A percentile compares a stretch with the other conserved stretches of the same genome.
Conservation (phyloP, 441 rosid species). For the Adansonia gregorii region DNA sequence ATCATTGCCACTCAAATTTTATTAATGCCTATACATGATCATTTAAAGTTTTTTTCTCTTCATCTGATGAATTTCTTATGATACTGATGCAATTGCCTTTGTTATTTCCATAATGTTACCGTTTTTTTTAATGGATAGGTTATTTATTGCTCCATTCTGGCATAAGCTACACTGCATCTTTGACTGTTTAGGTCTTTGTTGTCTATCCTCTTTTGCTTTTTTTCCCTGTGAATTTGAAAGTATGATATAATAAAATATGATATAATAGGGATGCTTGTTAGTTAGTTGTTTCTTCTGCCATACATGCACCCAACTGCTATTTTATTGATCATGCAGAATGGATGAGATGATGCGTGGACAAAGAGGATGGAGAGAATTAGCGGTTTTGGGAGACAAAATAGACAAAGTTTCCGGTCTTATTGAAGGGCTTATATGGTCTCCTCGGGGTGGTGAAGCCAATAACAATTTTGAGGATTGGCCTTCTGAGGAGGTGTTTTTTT, state of each 20-base stretch:
- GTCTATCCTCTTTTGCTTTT: background rate
- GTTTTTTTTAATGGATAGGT: background rate
- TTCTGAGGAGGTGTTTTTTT: slow-evolving; percentile 54
- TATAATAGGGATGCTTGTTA: background rate
- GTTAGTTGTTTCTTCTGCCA: background rate
- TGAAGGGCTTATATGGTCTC: slow-evolving; percentile 76
- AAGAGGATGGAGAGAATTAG: slow-evolving; percentile 78
- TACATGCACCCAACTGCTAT: slow-evolving; percentile 19
- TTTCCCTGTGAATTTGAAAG: background rate
- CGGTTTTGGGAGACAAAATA: slow-evolving; percentile 61
- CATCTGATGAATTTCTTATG: background rate
- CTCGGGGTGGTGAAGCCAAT: slow-evolving; percentile 50
- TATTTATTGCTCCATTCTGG: slow-evolving; percentile 20
- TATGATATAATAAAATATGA: background rate
- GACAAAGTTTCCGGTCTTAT: slow-evolving; percentile 63
- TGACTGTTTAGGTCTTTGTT: background rate
- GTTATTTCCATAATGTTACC: background rate
- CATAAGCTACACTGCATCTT: background rate
- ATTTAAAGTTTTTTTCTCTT: background rate
- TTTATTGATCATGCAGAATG: slow-evolving; percentile 50
- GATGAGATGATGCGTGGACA: slow-evolving; percentile 77
- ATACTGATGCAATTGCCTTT: background rate
- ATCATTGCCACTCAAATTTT: background rate
- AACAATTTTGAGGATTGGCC: slow-evolving; percentile 57
- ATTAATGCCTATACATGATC: background rate